Evolutionary conservation across 805 yeast genomes (phyloP).

Genomic region (Millerozyma acaciae): DNA sequence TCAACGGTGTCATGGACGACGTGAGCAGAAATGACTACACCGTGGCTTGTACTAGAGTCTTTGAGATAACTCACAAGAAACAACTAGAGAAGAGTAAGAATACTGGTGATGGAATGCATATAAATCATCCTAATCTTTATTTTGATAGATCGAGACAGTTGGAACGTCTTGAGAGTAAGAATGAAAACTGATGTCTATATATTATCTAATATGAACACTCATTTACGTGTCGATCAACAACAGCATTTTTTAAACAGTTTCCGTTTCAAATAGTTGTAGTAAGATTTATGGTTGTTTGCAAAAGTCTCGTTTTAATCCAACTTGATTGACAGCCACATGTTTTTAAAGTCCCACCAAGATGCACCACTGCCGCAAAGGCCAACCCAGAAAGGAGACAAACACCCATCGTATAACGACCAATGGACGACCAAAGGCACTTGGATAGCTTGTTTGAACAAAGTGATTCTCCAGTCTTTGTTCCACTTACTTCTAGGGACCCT

Average conservation of each 20-base stretch:
- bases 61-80: slow-evolving; percentile 62
- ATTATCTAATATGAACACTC: too few relatives aligned
- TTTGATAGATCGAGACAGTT: slow-evolving; percentile 71
- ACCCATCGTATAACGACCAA: slow-evolving; percentile 43
- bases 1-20: slow-evolving; percentile 62
- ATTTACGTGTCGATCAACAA: too few relatives aligned
- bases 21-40: slow-evolving; percentile 70
- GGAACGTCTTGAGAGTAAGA: slow-evolving; percentile 26
- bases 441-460: slow-evolving; percentile 32
- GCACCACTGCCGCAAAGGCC: slow-evolving; percentile 45
- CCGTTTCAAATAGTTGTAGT: too few relatives aligned
- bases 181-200: neutral
- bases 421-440: slow-evolving; percentile 42
- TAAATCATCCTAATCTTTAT: slow-evolving; percentile 85
- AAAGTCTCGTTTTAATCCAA: slow-evolving; percentile 11
- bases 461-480: slow-evolving; percentile 33
- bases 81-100: slow-evolving; percentile 37
- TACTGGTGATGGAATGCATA: slow-evolving; percentile 52
- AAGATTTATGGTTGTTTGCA: too few relatives aligned
- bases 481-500: slow-evolving; percentile 36
- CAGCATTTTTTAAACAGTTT: too few relatives aligned
- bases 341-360: slow-evolving; percentile 39
- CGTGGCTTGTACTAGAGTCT: slow-evolving; percentile 84
- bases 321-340: slow-evolving; percentile 33
- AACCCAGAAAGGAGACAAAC: slow-evolving; percentile 45